phyloP scores from a whole-genome alignment of 2,329 filamentous ascomycete species.

The Fusarium lateritium region DNA sequence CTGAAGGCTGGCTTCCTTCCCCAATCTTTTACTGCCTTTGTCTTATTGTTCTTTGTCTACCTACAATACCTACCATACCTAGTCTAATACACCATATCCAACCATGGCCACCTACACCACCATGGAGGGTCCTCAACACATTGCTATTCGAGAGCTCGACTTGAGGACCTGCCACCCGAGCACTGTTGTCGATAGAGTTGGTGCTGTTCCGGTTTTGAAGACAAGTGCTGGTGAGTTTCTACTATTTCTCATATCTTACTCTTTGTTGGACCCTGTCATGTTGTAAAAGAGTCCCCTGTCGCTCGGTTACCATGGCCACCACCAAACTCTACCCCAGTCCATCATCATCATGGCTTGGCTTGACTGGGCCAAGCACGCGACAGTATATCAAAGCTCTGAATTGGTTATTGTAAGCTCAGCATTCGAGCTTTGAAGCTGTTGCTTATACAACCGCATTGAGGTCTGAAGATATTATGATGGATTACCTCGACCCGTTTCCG shows the following conservation, averaged over 20 bases:
- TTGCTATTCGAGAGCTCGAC: constrained; percentile 64
- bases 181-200: constrained; percentile 68
- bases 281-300: constrained; percentile 34
- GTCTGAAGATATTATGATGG: background rate
- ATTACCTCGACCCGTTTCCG: background rate
- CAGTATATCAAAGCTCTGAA: background rate
- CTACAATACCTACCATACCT: constrained; percentile 6
- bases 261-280: constrained; percentile 23
- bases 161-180: constrained; percentile 63
- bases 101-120: constrained; percentile 40
- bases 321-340: constrained; percentile 28
- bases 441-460: background rate
- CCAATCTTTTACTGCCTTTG: constrained; percentile 19
- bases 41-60: constrained; percentile 26
- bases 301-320: constrained; percentile 43
- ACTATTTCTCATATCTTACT: constrained; percentile 19
- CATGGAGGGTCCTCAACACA: constrained; percentile 54
- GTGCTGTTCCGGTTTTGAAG: constrained; percentile 70
- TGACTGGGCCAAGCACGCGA: constrained; percentile 20
- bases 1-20: constrained; percentile 50
- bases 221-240: constrained; percentile 71
- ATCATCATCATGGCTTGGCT: constrained; percentile 6
- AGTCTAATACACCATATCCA: constrained; percentile 26
- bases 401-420: constrained; percentile 3
- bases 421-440: constrained; percentile 8